A percentile compares a stretch with the other conserved stretches of the same genome.
phyloP scores from a whole-genome alignment of 1,139 yeast genomes.

The Lodderomyces parapsilosis region DNA sequence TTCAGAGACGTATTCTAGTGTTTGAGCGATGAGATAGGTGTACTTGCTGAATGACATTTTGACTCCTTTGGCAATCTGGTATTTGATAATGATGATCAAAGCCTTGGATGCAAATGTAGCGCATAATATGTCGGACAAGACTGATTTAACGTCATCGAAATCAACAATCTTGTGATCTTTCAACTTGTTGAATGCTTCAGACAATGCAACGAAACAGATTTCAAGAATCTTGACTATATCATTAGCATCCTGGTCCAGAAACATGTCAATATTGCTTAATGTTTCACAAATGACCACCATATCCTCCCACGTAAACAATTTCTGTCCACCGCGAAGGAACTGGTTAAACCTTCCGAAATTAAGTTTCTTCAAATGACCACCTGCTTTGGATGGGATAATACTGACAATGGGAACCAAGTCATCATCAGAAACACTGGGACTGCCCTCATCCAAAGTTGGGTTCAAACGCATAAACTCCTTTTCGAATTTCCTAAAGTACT shows the following conservation, averaged over 20 bases:
- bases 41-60: constrained; percentile 2
- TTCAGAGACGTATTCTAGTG: not conserved
- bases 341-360: not conserved
- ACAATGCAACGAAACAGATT: not conserved
- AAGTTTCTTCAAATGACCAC: too few species aligned
- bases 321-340: not conserved
- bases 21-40: not conserved
- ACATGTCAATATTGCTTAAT: constrained; percentile 1
- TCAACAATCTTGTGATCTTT: not conserved
- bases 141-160: not conserved
- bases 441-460: not conserved
- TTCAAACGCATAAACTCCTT: constrained; percentile 50
- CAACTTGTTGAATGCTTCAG: not conserved
- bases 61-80: not conserved
- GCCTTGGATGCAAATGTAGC: constrained; percentile 3
- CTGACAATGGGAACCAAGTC: constrained; percentile 4
- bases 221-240: constrained; percentile 1
- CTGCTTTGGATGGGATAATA: constrained; percentile 3
- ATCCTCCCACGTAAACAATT: constrained; percentile 2
- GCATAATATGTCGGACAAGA: constrained; percentile 1
- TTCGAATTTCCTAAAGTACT: constrained; percentile 18
- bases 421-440: not conserved
- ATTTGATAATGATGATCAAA: not conserved
- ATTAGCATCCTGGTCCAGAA: not conserved
- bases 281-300: constrained; percentile 2